Evolutionary conservation across 305 asterid species (phyloP), one percentile per base, ranked within the genome.

Genomic region (Lippia alba): DNA sequence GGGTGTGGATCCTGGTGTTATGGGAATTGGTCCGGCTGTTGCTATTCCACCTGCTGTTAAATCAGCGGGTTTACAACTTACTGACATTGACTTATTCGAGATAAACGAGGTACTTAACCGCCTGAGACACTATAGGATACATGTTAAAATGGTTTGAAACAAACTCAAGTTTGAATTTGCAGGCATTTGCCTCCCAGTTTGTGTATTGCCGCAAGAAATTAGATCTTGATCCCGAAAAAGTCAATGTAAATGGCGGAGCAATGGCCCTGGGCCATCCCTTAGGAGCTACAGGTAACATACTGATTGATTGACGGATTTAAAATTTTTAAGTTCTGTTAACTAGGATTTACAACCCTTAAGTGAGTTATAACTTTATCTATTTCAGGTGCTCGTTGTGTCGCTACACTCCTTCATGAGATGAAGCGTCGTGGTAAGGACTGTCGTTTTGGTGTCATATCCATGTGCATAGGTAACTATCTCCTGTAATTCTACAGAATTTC

Each of bases 41-140:
- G 96, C 98, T 61, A 93, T 93, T 78, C 98, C 98, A n/a, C 92
- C 94, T 51, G 97, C 98, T 11, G 90, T 84, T 57, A 91, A 93
- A 78, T 82, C 96, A 72, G 98, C 97, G 56, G 94, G 96, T 66
- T 96, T 93, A 53, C 72, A 82, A 54, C 71, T 91, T 12, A 64
- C 71, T 45, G 91, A 93, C 76, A 84, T 93, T 53, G 86, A 83
- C 66, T 72, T 93, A 79, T 93, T 86, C 56, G 98, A 91, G 81
- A 93, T 93, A 79, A 93, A 93, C 5, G 98, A 93, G 96, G 98
- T 91, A 75, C 67, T 56, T 64, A 16, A 8, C 18, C 73, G 16
- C 50, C 60, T 39, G 14, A 24, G 36, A 62, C 33, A 41, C 33
- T 20, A 30, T 24, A 24, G 30, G 30, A 24, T 24, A 24, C 70